Conservation (phyloP, 1,284 basidiomycete species). For the Malassezia globosa region DNA sequence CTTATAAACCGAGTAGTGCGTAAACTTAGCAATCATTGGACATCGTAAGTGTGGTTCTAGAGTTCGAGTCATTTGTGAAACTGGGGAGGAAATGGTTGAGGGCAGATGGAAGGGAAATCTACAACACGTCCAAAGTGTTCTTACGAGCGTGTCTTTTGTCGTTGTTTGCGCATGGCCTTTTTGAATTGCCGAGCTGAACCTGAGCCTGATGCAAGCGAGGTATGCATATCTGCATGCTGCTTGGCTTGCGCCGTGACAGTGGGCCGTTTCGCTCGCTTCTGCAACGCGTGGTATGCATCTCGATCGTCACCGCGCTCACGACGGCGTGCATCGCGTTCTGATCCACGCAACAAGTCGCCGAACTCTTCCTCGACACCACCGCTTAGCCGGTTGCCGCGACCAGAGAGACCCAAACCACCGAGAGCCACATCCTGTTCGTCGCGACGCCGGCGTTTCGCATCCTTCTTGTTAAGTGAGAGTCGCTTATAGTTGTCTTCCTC, state of each 20-base stretch:
- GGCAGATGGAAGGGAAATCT: neutral
- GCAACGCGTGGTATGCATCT: constrained; percentile 6
- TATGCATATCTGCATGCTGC: neutral
- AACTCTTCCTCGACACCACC: constrained; percentile 46
- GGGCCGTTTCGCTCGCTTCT: constrained; percentile 8
- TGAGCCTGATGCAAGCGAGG: neutral
- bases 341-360: constrained; percentile 33
- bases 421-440: constrained; percentile 87
- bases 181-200: constrained; percentile 13
- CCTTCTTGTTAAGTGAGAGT: constrained; percentile 80
- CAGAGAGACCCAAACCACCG: constrained; percentile 52
- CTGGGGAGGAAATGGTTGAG: too few species aligned
- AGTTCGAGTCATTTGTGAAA: too few species aligned
- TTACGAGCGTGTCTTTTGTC: constrained; percentile 1
- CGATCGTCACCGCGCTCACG: constrained; percentile 15
- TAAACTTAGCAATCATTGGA: too few species aligned
- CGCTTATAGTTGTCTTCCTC: constrained; percentile 95
- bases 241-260: constrained; percentile 1
- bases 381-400: constrained; percentile 27
- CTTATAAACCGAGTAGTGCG: constrained; percentile 9
- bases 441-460: constrained; percentile 61
- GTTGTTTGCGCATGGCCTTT: constrained; percentile 12
- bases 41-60: too few species aligned
- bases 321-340: constrained; percentile 14
- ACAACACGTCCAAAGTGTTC: neutral